Evolutionary conservation across 805 yeast species (phyloP), one percentile per base, ranked within the genome.

Genomic region (Kodamaea restingae): DNA sequence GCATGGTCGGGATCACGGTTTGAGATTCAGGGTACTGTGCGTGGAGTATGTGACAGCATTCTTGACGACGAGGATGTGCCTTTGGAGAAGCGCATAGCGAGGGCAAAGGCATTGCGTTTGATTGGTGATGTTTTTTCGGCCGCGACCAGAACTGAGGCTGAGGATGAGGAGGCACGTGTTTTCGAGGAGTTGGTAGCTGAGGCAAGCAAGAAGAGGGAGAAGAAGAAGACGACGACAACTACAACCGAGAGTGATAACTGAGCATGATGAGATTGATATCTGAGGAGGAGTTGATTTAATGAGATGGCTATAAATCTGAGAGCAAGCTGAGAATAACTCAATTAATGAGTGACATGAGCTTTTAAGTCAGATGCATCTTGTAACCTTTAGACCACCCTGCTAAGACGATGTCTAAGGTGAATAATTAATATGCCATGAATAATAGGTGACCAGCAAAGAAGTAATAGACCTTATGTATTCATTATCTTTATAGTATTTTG

Each of bases 1-100:
- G 93, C 93, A 7, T 85, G 95, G 95, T 78, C 79, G 9, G 88
- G 91, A 0, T 80, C 90, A 9, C 81, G 76, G 52, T 84, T 79
- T 54, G 95, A 85, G 57, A 84, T 85, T 38, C 84, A 80, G 56
- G 71, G 82, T 10, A 83, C 88, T 0, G 69, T 83, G 38, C 75
- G 86, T 48, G 76, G 71, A 9, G 93, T 84, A 9, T 84, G 91
- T 61, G 83, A 82, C 49, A 65, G 62, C 30, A 71, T 84, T 2
- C 60, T 85, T 33, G 71, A 76, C 38, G 91, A 85, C 49, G 67
- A 75, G 39, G 64, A 66, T 0, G 78, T 72, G 4, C 58, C 73
- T 3, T 48, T 70, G 31, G 65, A 63, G 7, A 73, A 67, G 7
- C 58, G 81, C 36, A 55, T 75, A 5, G 73, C 74, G 40, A 67